Evolutionary conservation across 495 filamentous ascomycete genomes (phyloP).

Genomic region (Penicillium maclennaniae): DNA sequence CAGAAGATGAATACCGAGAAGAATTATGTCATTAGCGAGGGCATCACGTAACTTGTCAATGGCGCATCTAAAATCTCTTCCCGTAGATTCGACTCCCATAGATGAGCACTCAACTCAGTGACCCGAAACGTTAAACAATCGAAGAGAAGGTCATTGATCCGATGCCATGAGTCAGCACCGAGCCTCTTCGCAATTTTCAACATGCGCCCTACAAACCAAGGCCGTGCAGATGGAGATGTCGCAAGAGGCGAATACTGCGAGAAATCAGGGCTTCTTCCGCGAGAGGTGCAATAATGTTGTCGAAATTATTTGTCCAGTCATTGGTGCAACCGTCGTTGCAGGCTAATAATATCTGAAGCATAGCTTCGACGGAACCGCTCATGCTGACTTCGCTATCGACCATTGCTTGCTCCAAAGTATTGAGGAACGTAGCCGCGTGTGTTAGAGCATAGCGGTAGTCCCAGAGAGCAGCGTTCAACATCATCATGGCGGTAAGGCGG

Average conservation of each 20-base stretch:
- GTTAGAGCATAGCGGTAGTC: slow-evolving; percentile 33
- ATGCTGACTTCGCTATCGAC: slow-evolving; percentile 36
- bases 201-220: slow-evolving; percentile 43
- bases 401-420: slow-evolving; percentile 25
- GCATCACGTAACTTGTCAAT: slow-evolving; percentile 36
- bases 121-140: slow-evolving; percentile 33
- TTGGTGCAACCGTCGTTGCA: slow-evolving; percentile 28
- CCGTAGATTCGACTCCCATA: slow-evolving; percentile 33
- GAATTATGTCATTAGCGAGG: slow-evolving; percentile 19
- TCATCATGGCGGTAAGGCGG: slow-evolving; percentile 30
- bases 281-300: background rate
- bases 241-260: slow-evolving; percentile 28
- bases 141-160: slow-evolving; percentile 31
- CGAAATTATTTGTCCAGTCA: background rate
- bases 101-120: slow-evolving; percentile 11
- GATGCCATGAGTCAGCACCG: slow-evolving; percentile 30
- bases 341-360: slow-evolving; percentile 37
- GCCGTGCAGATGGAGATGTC: slow-evolving; percentile 27
- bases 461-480: slow-evolving; percentile 40
- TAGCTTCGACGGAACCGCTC: slow-evolving; percentile 36
- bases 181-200: slow-evolving; percentile 41
- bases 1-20: background rate
- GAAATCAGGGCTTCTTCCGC: slow-evolving; percentile 22
- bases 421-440: slow-evolving; percentile 30
- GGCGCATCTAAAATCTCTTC: slow-evolving; percentile 36